Evolutionary conservation across 2,329 filamentous ascomycete genomes (phyloP).

Genomic region (Exutisphaerella laricina): DNA sequence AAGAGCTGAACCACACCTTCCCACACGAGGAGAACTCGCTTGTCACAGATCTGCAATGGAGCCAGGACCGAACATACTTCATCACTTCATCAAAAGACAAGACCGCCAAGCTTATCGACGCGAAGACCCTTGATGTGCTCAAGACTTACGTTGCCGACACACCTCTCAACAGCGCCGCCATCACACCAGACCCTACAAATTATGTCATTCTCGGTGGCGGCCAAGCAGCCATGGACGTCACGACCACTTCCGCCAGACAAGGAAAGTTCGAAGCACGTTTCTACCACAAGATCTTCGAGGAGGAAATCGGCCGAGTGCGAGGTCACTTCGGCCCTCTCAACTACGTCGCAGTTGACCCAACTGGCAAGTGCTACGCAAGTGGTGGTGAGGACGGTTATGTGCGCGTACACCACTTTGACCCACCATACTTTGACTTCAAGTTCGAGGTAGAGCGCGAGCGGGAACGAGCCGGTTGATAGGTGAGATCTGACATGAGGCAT

Average conservation of each 20-base stretch:
- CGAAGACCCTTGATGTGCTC: constrained; percentile 79
- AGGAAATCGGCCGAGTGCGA: constrained; percentile 94
- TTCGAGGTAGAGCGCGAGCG: constrained; percentile 95
- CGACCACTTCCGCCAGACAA: constrained; percentile 85
- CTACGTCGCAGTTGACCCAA: constrained; percentile 89
- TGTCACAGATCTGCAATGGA: constrained; percentile 95
- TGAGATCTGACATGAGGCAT: constrained; percentile 12
- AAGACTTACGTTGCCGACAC: constrained; percentile 93
- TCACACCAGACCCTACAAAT: constrained; percentile 96
- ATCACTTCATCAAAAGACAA: constrained; percentile 99
- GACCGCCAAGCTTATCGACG: constrained; percentile 84
- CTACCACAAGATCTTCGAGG: constrained; percentile 99
- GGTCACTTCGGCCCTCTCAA: constrained; percentile 97
- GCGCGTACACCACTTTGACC: constrained; percentile 96
- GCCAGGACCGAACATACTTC: constrained; percentile 90
- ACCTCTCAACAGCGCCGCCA: constrained; percentile 89
- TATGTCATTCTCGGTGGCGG: constrained; percentile 97
- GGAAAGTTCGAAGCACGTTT: constrained; percentile 99
- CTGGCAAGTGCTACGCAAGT: constrained; percentile 86
- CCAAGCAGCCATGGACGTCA: constrained; percentile 98
- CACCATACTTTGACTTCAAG: constrained; percentile 96
- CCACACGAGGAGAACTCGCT: constrained; percentile 77
- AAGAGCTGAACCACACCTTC: constrained; percentile 72
- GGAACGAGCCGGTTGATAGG: constrained; percentile 24
- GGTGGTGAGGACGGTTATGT: constrained; percentile 99